phyloP scores from a whole-genome alignment of 108 stramenopile species.

The Fragilariopsis cylindrus region DNA sequence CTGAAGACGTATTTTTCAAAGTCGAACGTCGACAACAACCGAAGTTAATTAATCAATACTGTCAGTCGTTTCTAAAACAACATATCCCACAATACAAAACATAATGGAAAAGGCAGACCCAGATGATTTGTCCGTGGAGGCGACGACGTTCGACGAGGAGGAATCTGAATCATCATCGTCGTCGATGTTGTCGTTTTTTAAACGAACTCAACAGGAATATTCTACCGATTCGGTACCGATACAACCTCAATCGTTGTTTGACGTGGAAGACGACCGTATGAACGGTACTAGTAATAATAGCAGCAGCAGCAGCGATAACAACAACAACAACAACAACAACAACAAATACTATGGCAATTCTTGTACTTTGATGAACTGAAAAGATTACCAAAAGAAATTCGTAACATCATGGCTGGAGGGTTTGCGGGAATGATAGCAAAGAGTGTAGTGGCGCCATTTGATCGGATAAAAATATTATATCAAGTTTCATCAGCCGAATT shows the following conservation, averaged over 20 bases:
- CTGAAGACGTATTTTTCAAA: too few species aligned
- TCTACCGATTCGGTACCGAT: neutral
- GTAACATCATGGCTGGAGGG: conserved; percentile 77
- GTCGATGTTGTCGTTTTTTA: neutral
- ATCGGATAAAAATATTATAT: conserved; percentile 90
- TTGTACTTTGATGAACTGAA: conserved; percentile 8
- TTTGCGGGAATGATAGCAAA: conserved; percentile 89
- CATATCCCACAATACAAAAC: too few species aligned
- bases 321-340: neutral
- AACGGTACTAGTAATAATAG: neutral
- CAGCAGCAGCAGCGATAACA: neutral
- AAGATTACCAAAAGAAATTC: conserved; percentile 70
- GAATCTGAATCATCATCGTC: neutral
- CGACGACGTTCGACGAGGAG: conserved; percentile 10
- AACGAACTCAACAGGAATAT: neutral
- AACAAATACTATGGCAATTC: neutral
- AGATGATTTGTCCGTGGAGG: conserved; percentile 12
- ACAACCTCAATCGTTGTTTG: neutral
- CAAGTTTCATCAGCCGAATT: conserved; percentile 77
- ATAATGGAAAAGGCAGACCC: conserved; percentile 18
- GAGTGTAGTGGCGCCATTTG: conserved; percentile 86
- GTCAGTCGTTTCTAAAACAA: too few species aligned
- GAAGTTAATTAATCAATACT: too few species aligned
- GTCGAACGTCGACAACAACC: too few species aligned
- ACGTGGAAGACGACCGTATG: neutral